Evolutionary conservation across 2,329 filamentous ascomycete genomes (phyloP).

Genomic region (Pseudogymnoascus sp.): DNA sequence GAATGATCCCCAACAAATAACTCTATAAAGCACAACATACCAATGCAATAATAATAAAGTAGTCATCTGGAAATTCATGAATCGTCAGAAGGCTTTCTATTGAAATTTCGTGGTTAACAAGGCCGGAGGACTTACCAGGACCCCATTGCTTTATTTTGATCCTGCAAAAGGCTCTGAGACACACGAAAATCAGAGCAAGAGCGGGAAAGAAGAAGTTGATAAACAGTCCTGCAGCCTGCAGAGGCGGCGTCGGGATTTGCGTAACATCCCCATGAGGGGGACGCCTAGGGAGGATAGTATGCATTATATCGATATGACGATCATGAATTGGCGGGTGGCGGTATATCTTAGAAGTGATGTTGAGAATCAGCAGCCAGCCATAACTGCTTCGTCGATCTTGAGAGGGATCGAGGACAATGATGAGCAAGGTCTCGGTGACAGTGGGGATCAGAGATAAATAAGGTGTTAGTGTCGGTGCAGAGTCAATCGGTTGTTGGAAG

Average conservation of each 20-base stretch:
- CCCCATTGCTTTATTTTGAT: slow-evolving; percentile 26
- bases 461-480: slow-evolving; percentile 4
- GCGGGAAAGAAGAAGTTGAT: slow-evolving; percentile 29
- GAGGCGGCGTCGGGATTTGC: slow-evolving; percentile 28
- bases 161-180: slow-evolving; percentile 23
- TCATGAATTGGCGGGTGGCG: background rate
- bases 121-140: slow-evolving; percentile 20
- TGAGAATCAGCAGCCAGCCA: background rate
- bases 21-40: background rate
- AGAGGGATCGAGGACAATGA: background rate
- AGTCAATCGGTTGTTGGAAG: background rate
- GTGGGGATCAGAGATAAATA: background rate
- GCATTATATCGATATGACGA: background rate
- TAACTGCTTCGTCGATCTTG: background rate
- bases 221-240: slow-evolving; percentile 26
- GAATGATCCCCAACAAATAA: background rate
- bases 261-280: background rate
- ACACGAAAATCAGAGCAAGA: slow-evolving; percentile 24
- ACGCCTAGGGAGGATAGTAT: slow-evolving; percentile 3
- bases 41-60: background rate
- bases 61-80: background rate
- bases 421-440: background rate
- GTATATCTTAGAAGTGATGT: background rate
- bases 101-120: slow-evolving; percentile 8
- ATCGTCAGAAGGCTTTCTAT: background rate